Conservation (phyloP, 192 early-diverging fungal genomes). For the Haplosporangium gracile region DNA sequence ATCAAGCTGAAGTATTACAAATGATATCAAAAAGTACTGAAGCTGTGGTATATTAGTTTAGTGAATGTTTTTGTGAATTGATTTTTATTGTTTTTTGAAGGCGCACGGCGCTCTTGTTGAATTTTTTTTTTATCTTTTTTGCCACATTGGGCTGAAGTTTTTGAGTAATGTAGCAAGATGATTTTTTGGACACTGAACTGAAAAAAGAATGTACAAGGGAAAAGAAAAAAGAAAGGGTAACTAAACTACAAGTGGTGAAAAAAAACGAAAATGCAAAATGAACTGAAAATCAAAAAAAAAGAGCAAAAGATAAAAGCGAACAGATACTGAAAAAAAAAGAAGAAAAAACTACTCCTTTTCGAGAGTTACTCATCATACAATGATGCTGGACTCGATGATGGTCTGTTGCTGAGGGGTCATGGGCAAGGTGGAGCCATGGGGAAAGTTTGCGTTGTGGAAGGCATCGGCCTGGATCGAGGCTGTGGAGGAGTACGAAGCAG, state of each 20-base stretch:
- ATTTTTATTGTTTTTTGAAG: not conserved
- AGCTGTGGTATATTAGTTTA: not conserved
- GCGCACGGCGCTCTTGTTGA: not conserved
- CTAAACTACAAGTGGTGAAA: slow-evolving; percentile 30
- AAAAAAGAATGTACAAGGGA: slow-evolving; percentile 13
- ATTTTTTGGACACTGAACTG: not conserved
- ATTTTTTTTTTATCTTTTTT: not conserved
- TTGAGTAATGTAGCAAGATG: not conserved
- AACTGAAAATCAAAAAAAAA: slow-evolving; percentile 14
- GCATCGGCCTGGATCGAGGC: slow-evolving; percentile 58
- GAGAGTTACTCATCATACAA: slow-evolving; percentile 8
- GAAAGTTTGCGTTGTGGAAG: slow-evolving; percentile 57
- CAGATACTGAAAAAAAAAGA: not conserved
- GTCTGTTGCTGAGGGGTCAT: slow-evolving; percentile 45
- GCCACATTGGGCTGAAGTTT: not conserved
- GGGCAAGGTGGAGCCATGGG: slow-evolving; percentile 44
- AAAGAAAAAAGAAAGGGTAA: not conserved
- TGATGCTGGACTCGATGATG: slow-evolving; percentile 43
- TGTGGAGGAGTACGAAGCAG: slow-evolving; percentile 63
- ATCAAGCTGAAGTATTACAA: too few relatives aligned
- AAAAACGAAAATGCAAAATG: not conserved
- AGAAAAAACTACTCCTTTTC: not conserved
- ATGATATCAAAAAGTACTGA: not conserved
- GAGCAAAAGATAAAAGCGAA: not conserved
- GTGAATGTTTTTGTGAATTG: not conserved